Conservation (phyloP, 2,329 filamentous ascomycete species). For the Penicillium nordicum region DNA sequence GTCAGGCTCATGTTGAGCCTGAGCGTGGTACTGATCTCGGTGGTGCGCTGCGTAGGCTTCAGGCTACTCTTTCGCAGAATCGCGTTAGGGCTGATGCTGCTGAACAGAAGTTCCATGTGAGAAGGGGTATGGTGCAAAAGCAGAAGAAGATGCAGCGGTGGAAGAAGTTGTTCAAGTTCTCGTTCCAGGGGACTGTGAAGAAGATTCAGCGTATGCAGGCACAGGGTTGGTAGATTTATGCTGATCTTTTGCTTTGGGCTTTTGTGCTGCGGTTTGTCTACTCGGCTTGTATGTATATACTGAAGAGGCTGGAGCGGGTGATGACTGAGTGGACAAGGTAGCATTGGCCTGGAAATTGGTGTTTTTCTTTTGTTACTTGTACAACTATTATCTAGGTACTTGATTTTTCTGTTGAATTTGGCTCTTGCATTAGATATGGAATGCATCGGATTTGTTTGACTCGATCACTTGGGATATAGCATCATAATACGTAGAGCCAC, state of each 20-base stretch:
- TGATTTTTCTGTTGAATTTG: slow-evolving; percentile 11
- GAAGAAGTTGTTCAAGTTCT: slow-evolving; percentile 45
- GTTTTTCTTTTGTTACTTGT: slow-evolving; percentile 16
- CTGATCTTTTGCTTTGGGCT: background rate
- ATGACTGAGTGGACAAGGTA: slow-evolving; percentile 6
- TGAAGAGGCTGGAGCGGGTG: slow-evolving; percentile 9
- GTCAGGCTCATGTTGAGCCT: slow-evolving; percentile 35
- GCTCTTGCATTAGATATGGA: slow-evolving; percentile 20
- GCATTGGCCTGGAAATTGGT: slow-evolving; percentile 8
- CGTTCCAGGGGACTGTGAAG: slow-evolving; percentile 41
- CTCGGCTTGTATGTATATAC: slow-evolving; percentile 16
- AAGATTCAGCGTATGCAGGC: slow-evolving; percentile 45
- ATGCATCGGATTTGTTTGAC: slow-evolving; percentile 22
- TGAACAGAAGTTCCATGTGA: slow-evolving; percentile 41
- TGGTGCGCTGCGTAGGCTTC: slow-evolving; percentile 27
- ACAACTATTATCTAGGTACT: slow-evolving; percentile 18
- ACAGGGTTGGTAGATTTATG: slow-evolving; percentile 43
- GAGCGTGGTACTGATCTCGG: slow-evolving; percentile 32
- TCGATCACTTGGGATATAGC: background rate
- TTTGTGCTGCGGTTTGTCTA: slow-evolving; percentile 8
- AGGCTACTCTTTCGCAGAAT: slow-evolving; percentile 30
- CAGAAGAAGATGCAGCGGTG: slow-evolving; percentile 38
- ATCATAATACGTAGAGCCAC: slow-evolving; percentile 1
- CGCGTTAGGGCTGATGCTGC: slow-evolving; percentile 30
- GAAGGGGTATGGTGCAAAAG: slow-evolving; percentile 44